Evolutionary conservation across 2,329 filamentous ascomycete genomes (phyloP), one percentile per base, ranked within the genome.

Genomic region (Cyanodermella asteris): DNA sequence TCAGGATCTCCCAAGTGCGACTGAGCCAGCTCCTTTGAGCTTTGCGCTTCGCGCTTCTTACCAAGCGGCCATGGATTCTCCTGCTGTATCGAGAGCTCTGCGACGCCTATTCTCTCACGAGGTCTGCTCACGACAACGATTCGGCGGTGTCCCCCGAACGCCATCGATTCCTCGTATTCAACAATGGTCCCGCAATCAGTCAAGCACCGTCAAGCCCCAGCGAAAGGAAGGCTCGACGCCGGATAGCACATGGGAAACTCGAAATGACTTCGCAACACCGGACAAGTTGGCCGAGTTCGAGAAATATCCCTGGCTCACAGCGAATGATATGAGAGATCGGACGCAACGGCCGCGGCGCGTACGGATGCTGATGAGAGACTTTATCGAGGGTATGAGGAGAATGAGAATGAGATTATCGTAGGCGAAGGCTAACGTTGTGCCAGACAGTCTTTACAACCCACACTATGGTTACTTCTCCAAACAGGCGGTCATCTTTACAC

Each of bases 341-440:
- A 70, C 56, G 26, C 72, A 91, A 43, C 60, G 87, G 41, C 87
- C 87, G 22, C 66, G 65, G 42, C 64, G 75, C 46, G 82, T 91
- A 36, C 93, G 91, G 64, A 97, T 97, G 87, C 55, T 93, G 42
- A 76, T 90, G 45, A 66, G 90, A 36, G 90, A 97, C 58, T 97
- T 97, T 44, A 87, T 97, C 43, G 87, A 97, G 48, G 82, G 76
- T 81, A 43, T 12, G 10, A 15, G 5, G 15, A 9, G n/a, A n/a
- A 8, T 13, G 16, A 3, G 13, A 17, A 19, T 18, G 12, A 17
- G 11, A 17, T 19, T 24, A 9, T 16, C 16, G 5, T 13, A 28
- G 31, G n/a, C n/a, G 20, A 36, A 19, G 19, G 27, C 26, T 18
- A 31, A 14, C 13, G 5, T 8, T 24, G 7, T 20, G 13, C 33